Conservation (phyloP, 2,329 filamentous ascomycete genomes). For the Hymenoscyphus linearis region DNA sequence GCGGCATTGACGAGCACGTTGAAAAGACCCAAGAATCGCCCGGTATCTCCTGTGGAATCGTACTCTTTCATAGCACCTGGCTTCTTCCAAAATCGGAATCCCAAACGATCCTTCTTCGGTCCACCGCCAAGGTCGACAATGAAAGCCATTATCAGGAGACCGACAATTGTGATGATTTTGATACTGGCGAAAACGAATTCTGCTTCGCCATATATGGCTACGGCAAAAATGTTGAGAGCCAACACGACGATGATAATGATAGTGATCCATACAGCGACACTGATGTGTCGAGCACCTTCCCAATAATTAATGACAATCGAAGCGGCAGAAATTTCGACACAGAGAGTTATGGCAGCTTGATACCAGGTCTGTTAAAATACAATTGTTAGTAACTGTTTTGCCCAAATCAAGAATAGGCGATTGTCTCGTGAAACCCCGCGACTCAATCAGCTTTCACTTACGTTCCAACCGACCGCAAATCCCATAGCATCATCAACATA, state of each 20-base stretch:
- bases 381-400: not conserved
- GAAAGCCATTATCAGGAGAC: constrained; percentile 49
- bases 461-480: constrained; percentile 53
- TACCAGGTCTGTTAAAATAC: constrained; percentile 28
- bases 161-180: constrained; percentile 51
- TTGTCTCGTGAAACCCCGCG: not conserved
- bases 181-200: constrained; percentile 55
- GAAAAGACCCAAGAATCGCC: constrained; percentile 48
- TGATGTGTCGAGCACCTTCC: constrained; percentile 30
- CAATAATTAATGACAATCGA: constrained; percentile 47
- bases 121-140: constrained; percentile 49
- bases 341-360: constrained; percentile 28
- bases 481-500: constrained; percentile 48
- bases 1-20: constrained; percentile 41
- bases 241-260: constrained; percentile 37
- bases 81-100: constrained; percentile 62
- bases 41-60: constrained; percentile 44
- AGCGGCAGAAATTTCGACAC: constrained; percentile 47
- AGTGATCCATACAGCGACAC: constrained; percentile 33
- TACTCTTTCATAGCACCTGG: constrained; percentile 36
- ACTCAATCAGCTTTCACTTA: constrained; percentile 45
- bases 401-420: not conserved
- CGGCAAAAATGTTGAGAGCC: constrained; percentile 49
- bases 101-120: constrained; percentile 51
- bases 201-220: constrained; percentile 51